Percentiles rank a stretch among this genome's conserved stretches.
phyloP scores from a whole-genome alignment of 2,329 filamentous ascomycete species.

The Blastomyces gilchristii region DNA sequence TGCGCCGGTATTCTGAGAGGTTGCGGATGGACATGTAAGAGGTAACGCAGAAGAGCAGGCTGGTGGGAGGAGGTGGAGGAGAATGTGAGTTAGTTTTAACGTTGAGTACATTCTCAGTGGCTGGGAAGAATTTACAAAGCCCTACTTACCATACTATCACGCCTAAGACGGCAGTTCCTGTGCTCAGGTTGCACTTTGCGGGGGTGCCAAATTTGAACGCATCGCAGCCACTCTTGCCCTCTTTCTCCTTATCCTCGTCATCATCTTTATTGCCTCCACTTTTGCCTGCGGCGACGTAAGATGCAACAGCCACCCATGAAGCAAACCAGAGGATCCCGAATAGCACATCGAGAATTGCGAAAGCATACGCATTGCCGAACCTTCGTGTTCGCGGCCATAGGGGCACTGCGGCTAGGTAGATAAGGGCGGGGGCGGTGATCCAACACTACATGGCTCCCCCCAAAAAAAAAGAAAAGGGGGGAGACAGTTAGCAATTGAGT shows the following conservation, averaged over 20 bases:
- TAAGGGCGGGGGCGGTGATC: constrained; percentile 46
- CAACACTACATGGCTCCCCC: constrained; percentile 44
- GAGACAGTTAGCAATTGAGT: neutral
- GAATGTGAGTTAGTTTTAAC: neutral
- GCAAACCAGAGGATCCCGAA: constrained; percentile 50
- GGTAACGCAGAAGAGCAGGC: constrained; percentile 46
- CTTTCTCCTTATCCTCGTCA: constrained; percentile 23
- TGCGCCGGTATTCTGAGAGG: constrained; percentile 47
- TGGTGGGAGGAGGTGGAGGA: constrained; percentile 17
- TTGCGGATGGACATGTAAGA: constrained; percentile 45
- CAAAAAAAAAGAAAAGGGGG: neutral
- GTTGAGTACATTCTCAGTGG: neutral
- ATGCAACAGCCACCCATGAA: constrained; percentile 47
- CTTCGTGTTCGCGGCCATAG: constrained; percentile 49
- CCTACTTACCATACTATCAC: constrained; percentile 46
- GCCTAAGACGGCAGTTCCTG: constrained; percentile 46
- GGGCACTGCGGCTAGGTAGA: constrained; percentile 51
- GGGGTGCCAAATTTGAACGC: constrained; percentile 46
- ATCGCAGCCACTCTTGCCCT: constrained; percentile 41
- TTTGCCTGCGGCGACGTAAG: constrained; percentile 44
- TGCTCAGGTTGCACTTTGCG: constrained; percentile 47
- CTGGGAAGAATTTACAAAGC: neutral
- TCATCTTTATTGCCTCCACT: constrained; percentile 27
- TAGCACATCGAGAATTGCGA: constrained; percentile 45
- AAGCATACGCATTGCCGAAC: constrained; percentile 52